Evolutionary conservation across 495 filamentous ascomycete species (phyloP).

Genomic region (Amphirosellinia nigrospora): DNA sequence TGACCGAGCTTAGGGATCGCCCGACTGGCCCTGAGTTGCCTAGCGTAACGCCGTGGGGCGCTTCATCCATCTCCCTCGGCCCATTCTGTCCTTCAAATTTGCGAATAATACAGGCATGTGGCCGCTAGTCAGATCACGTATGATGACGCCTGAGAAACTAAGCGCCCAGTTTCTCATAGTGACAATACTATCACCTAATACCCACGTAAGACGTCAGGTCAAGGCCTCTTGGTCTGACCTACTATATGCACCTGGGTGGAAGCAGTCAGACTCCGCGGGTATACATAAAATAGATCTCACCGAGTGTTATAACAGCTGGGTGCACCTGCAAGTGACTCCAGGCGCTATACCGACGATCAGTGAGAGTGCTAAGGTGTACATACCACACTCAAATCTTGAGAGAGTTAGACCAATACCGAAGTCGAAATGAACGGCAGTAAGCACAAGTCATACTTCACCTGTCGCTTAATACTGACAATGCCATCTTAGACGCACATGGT

Average conservation of each 20-base stretch:
- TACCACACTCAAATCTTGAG: not conserved
- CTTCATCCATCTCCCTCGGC: too few species aligned
- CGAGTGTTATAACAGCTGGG: not conserved
- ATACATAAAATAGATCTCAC: not conserved
- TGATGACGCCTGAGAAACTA: not conserved
- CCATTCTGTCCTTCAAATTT: too few species aligned
- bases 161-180: not conserved
- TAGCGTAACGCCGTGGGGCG: too few species aligned
- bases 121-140: not conserved
- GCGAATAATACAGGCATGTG: too few species aligned
- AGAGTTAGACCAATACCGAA: not conserved
- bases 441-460: not conserved
- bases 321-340: not conserved
- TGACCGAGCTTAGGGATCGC: too few species aligned
- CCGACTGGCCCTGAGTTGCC: too few species aligned
- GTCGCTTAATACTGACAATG: not conserved
- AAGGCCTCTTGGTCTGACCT: not conserved
- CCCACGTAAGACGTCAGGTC: not conserved
- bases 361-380: not conserved
- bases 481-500: not conserved
- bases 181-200: not conserved
- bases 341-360: not conserved
- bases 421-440: constrained; percentile 2
- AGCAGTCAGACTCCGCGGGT: not conserved
- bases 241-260: not conserved